Evolutionary conservation across 352 stramenopile species (phyloP).

Genomic region (Phytophthora sojae): DNA sequence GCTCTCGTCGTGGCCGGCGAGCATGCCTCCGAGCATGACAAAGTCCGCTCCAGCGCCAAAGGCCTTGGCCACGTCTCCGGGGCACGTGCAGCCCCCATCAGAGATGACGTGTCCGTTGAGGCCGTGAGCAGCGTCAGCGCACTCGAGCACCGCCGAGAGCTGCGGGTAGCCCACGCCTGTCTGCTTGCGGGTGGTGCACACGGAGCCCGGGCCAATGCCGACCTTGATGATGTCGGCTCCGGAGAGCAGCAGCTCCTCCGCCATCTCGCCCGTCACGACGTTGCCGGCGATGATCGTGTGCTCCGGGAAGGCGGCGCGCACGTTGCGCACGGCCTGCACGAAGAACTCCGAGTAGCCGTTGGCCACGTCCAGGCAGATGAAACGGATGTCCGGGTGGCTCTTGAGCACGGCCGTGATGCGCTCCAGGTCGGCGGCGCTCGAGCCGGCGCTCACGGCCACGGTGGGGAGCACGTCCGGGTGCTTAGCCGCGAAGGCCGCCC

Average conservation of each 20-base stretch:
- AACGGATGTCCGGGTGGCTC: slow-evolving; percentile 67
- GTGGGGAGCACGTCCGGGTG: slow-evolving; percentile 70
- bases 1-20: slow-evolving; percentile 92
- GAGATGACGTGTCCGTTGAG: slow-evolving; percentile 91
- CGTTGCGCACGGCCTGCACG: slow-evolving; percentile 78
- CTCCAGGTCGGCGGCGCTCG: slow-evolving; percentile 70
- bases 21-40: slow-evolving; percentile 94
- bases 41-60: slow-evolving; percentile 93
- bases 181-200: slow-evolving; percentile 94
- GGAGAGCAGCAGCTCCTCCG: slow-evolving; percentile 91
- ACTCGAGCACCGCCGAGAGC: slow-evolving; percentile 92
- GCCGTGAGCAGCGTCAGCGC: slow-evolving; percentile 90
- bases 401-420: slow-evolving; percentile 73
- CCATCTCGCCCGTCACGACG: slow-evolving; percentile 94
- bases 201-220: slow-evolving; percentile 91
- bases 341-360: slow-evolving; percentile 92
- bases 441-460: slow-evolving; percentile 85
- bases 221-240: slow-evolving; percentile 95
- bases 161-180: slow-evolving; percentile 94
- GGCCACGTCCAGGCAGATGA: slow-evolving; percentile 92
- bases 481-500: slow-evolving; percentile 58
- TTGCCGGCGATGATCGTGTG: slow-evolving; percentile 94
- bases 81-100: slow-evolving; percentile 91
- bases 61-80: slow-evolving; percentile 91
- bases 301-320: slow-evolving; percentile 62